Evolutionary conservation across 1,139 yeast species (phyloP), one percentile per base, ranked within the genome.

Genomic region (Candida albicans): DNA sequence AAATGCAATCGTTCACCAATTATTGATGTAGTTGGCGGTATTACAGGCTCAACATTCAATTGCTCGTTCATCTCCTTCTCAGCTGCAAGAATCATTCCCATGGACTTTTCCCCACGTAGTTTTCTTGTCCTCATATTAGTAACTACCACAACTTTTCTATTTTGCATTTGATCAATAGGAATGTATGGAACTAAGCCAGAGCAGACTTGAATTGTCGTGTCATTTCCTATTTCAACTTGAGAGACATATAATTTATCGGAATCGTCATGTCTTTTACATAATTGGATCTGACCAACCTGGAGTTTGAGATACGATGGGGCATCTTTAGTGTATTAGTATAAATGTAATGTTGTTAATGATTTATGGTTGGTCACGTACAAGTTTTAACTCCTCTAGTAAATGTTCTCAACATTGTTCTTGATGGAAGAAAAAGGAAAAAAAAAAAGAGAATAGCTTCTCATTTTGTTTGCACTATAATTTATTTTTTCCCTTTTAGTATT

Each of bases 91-190:
- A 81, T 54, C 87, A 81, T 81, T 1, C 82, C 86, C 47, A 77
- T 75, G 0, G 84, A 79, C 41, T 53, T 58, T 13, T 75, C 69
- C 3, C 86, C 86, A 65, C 97, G 81, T 96, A 91, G 87, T 58
- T 81, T 85, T 39, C 87, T 95, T 9, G 96, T 95, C 70, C 89
- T 90, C 68, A 90, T 77, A 71, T 89, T 89, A 52, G 95, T 89
- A 52, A 90, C 87, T 40, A 85, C 86, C 37, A 90, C 86, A 42
- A 91, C 95, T 49, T 77, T 73, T 57, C 95, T 82, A 62, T 84
- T 77, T 67, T 84, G 89, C 93, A 91, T 82, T 42, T 82, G 86
- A 60, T 88, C 96, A 49, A 88, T 63, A 24, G 95, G 82, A 55
- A 86, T 75, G 66, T 82, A 79, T 53, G 84, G 82, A 44, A 87